These are phyloP conservation scores for Hericium coralloides DNA, from an alignment of 768 basidiomycete species.

Conservation along the genomic window DNA sequence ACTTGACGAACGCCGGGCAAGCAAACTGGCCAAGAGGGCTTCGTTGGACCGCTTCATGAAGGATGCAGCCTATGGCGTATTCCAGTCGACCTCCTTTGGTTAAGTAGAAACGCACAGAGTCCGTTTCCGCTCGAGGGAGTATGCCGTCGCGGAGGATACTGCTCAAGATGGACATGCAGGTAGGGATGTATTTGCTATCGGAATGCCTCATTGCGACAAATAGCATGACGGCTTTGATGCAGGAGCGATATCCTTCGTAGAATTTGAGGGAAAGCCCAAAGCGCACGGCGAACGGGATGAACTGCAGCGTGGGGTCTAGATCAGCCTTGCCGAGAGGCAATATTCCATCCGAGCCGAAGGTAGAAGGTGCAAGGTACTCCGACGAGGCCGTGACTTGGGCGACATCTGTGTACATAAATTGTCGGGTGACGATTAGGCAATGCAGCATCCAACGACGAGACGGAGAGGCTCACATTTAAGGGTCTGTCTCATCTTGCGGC, in stretches of 20 bases:
- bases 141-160: neutral
- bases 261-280: neutral
- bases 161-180: neutral
- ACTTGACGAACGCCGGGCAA: neutral
- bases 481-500: neutral
- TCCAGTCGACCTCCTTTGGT: neutral
- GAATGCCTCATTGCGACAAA: neutral
- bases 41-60: neutral
- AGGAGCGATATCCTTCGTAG: neutral
- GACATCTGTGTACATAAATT: too few relatives aligned
- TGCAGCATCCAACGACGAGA: too few relatives aligned
- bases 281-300: neutral
- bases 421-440: too few relatives aligned
- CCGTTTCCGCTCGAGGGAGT: neutral
- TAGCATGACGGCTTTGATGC: neutral
- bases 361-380: too few relatives aligned
- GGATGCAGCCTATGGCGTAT: neutral
- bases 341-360: too few relatives aligned
- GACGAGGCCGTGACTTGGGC: too few relatives aligned
- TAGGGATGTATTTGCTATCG: neutral
- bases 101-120: neutral
- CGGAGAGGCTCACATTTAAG: neutral
- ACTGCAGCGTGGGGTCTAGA: neutral
- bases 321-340: too few relatives aligned
- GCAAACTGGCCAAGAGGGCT: neutral